Evolutionary conservation across 2,329 filamentous ascomycete species (phyloP), one percentile per base, ranked within the genome.

Genomic region (Cladorrhinum sp.): DNA sequence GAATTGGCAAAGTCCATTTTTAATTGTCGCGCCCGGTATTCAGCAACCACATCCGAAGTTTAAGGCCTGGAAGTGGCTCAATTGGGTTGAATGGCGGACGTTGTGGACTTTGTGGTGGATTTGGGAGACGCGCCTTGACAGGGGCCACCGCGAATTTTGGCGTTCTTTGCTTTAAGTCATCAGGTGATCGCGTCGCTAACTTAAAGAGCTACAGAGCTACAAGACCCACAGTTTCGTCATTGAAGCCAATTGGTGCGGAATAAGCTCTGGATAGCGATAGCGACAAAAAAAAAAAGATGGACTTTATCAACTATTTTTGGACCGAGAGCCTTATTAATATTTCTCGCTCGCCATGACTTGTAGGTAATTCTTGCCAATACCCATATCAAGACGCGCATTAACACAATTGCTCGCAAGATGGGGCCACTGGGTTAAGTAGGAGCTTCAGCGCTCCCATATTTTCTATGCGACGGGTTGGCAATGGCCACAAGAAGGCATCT

Each of bases 401-500:
- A 55, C 59, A 29, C 55, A 58, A 50, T 60, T n/a, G 20, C 20
- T 12, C 2, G 23, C 18, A 65, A 61, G 55, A 64, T 65, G 65
- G 59, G 25, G 41, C 45, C 45, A 8, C 49, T 50, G 38, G 53
- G 18, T 18, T 65, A 59, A 54, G 62, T 55, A 54, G 62, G 3
- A 20, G 13, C 10, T 45, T 50, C 29, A 38, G 12, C 8, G 32
- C 16, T 32, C 49, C 3, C 60, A 81, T 81, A 79, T 72, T 73
- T 70, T 73, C 74, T 50, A 69, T 73, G 62, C 73, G 69, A 62
- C 59, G 72, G 58, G 51, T 73, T 58, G 69, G 74, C 67, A 70
- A 74, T 72, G 73, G 73, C 71, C 71, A 80, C 59, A 72, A 69
- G 64, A 71, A 73, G 72, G 73, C 57, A 38, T 51, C 60, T 57